Evolutionary conservation across 352 stramenopile genomes (phyloP).

Genomic region (Globisporangium camurandrum): DNA sequence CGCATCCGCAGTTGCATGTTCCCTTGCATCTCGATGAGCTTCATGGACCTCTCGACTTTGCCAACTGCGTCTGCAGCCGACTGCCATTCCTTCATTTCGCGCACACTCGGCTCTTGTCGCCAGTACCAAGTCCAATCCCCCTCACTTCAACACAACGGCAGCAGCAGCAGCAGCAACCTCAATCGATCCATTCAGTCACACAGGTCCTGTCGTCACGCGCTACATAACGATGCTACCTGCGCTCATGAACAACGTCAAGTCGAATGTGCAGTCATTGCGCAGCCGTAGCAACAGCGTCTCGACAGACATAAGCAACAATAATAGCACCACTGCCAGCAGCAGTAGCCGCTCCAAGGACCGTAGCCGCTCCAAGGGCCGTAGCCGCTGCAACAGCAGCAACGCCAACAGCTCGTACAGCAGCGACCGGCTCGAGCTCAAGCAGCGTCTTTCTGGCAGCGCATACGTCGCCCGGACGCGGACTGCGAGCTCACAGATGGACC

Average conservation of each 20-base stretch:
- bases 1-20: no score
- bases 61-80: background rate
- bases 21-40: no score
- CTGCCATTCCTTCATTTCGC: conserved; percentile 1
- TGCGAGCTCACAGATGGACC: conserved; percentile 33
- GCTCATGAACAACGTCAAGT: conserved; percentile 15
- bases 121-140: conserved; percentile 1
- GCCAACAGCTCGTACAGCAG: background rate
- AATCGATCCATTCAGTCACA: no score
- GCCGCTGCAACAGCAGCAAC: background rate
- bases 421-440: conserved; percentile 10
- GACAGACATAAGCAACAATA: background rate
- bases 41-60: background rate
- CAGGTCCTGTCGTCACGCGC: no score
- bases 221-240: conserved; percentile 14
- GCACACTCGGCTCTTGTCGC: background rate
- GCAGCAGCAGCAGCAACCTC: background rate
- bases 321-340: background rate
- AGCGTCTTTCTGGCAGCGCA: conserved; percentile 6
- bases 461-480: conserved; percentile 25
- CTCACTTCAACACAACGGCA: background rate
- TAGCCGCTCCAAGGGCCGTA: background rate
- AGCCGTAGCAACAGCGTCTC: conserved; percentile 3
- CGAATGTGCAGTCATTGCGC: conserved; percentile 7
- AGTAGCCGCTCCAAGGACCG: background rate